Evolutionary conservation across 2,329 filamentous ascomycete genomes (phyloP).

Genomic region (Penicillium sclerotigenum): DNA sequence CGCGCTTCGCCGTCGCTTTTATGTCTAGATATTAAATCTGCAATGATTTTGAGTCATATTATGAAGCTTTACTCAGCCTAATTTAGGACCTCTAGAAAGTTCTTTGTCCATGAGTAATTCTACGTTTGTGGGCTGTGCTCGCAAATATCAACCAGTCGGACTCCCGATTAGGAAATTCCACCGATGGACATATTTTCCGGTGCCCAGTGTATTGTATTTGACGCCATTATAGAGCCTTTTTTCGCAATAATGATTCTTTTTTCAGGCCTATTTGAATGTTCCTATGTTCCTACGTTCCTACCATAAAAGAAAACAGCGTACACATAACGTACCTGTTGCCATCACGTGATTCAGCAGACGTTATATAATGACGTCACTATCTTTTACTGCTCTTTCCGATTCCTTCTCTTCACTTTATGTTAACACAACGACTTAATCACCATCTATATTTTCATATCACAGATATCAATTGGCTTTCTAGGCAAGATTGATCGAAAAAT

Average conservation of each 20-base stretch:
- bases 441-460: no score
- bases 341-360: neutral
- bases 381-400: no score
- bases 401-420: no score
- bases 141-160: constrained; percentile 1
- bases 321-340: no score
- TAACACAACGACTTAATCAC: no score
- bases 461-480: no score
- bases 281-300: no score
- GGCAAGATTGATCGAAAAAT: no score
- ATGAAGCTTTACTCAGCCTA: neutral
- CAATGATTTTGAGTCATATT: neutral
- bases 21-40: neutral
- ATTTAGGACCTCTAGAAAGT: neutral
- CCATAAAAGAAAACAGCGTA: no score
- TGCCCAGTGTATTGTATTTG: neutral
- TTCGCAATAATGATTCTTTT: neutral
- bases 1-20: neutral
- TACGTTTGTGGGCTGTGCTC: neutral
- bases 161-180: constrained; percentile 4
- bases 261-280: no score
- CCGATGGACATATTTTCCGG: neutral
- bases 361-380: neutral
- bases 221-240: neutral
- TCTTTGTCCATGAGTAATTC: neutral